Conservation (phyloP, 805 yeast genomes). For the Myxozyma monticola region DNA sequence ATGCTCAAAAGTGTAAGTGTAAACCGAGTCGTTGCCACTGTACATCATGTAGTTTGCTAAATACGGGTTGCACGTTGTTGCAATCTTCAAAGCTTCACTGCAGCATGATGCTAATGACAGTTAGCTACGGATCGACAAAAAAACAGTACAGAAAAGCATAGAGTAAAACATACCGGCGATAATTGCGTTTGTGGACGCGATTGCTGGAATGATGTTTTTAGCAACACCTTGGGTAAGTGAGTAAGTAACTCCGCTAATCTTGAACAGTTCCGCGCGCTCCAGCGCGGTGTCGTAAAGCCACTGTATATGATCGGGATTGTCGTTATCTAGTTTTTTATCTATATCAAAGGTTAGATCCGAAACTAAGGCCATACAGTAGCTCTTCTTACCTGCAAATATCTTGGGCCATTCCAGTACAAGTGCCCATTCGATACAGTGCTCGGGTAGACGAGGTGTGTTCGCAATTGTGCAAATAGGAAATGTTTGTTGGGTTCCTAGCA, state of each 20-base stretch:
- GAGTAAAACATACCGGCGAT: too few relatives aligned
- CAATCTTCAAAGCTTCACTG: constrained; percentile 78
- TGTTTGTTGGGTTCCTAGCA: constrained; percentile 58
- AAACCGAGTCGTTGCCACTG: constrained; percentile 77
- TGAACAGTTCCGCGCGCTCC: constrained; percentile 61
- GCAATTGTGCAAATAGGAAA: constrained; percentile 94
- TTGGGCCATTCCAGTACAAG: constrained; percentile 72
- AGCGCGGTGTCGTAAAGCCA: constrained; percentile 59
- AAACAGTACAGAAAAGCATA: background rate
- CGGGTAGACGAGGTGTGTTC: constrained; percentile 89
- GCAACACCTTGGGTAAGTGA: constrained; percentile 80
- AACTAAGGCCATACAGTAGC: background rate
- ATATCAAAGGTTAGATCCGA: background rate
- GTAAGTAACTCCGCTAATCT: constrained; percentile 70
- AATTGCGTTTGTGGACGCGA: constrained; percentile 90
- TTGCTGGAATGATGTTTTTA: constrained; percentile 89
- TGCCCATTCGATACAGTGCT: constrained; percentile 93
- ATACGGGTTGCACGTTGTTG: constrained; percentile 66
- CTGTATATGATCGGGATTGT: constrained; percentile 62
- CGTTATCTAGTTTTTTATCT: constrained; percentile 60
- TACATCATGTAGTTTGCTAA: constrained; percentile 82
- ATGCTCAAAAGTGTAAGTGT: constrained; percentile 69
- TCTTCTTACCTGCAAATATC: constrained; percentile 39
- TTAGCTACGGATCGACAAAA: background rate
- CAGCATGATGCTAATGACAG: constrained; percentile 70